Evolutionary conservation across 2,329 filamentous ascomycete genomes (phyloP).

Genomic region (Penicillium verrucosum): DNA sequence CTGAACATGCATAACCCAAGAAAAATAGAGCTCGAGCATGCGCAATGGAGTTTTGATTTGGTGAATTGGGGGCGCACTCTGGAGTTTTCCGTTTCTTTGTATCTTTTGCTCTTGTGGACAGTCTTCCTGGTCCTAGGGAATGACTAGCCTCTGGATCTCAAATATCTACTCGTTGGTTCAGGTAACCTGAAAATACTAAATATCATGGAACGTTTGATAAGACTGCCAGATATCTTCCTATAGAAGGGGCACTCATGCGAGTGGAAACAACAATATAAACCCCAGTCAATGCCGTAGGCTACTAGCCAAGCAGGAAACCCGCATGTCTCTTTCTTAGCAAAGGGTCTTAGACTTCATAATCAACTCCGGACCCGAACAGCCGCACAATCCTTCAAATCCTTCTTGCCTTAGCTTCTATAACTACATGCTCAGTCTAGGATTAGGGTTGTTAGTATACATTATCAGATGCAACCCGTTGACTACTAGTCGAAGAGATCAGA

Average conservation of each 20-base stretch:
- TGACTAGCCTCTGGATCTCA: not conserved
- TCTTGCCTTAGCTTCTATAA: not conserved
- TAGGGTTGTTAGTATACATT: not conserved
- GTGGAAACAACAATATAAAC: not conserved
- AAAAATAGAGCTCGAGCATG: constrained; percentile 22
- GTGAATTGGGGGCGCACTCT: constrained; percentile 9
- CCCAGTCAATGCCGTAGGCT: not conserved
- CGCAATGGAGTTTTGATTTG: constrained; percentile 22
- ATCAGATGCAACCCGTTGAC: not conserved
- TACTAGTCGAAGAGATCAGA: not conserved
- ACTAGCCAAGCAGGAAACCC: not conserved
- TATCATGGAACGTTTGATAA: not conserved
- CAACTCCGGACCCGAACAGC: not conserved
- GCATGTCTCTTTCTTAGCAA: not conserved
- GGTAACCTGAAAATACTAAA: constrained; percentile 1
- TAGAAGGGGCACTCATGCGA: not conserved
- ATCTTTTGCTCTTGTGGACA: constrained; percentile 4
- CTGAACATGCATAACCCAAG: constrained; percentile 13
- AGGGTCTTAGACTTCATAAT: not conserved
- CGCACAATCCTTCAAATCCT: not conserved
- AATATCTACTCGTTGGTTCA: not conserved
- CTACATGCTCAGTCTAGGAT: no score
- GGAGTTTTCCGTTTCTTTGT: constrained; percentile 11
- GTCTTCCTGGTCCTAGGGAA: not conserved
- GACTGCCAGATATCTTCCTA: not conserved